Evolutionary conservation across 768 basidiomycete genomes (phyloP).

Genomic region (Boletus eberwhitei): DNA sequence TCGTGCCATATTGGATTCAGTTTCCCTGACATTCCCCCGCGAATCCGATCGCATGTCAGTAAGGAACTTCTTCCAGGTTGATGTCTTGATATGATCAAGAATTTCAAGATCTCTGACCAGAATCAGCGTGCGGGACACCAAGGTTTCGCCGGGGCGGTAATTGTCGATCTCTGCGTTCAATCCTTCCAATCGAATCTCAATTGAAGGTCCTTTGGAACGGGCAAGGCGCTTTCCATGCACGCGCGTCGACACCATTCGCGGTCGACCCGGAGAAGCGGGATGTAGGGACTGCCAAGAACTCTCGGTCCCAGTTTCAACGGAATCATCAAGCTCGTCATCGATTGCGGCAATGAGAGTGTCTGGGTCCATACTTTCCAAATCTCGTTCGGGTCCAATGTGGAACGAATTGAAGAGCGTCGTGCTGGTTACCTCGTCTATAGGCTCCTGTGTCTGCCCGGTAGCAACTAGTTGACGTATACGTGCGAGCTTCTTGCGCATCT

Average conservation of each 20-base stretch:
- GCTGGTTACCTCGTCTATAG: conserved; percentile 65
- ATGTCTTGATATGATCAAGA: conserved; percentile 95
- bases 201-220: conserved; percentile 73
- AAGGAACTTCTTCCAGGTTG: conserved; percentile 97
- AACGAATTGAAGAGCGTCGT: conserved; percentile 90
- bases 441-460: conserved; percentile 81
- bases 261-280: conserved; percentile 44
- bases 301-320: conserved; percentile 68
- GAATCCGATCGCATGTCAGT: conserved; percentile 82
- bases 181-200: conserved; percentile 76
- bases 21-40: conserved; percentile 85
- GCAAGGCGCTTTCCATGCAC: conserved; percentile 60
- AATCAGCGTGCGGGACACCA: conserved; percentile 64
- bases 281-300: conserved; percentile 91
- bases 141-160: conserved; percentile 49
- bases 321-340: conserved; percentile 83
- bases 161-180: conserved; percentile 65
- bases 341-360: conserved; percentile 84
- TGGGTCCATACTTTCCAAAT: conserved; percentile 70
- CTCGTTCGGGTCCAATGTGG: conserved; percentile 85
- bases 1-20: conserved; percentile 90
- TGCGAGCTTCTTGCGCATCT: conserved; percentile 80
- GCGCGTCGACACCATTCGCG: conserved; percentile 33
- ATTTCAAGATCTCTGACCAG: conserved; percentile 80
- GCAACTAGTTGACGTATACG: conserved; percentile 92